A percentile compares a stretch with the other conserved stretches of the same genome.
Conservation (phyloP, 768 basidiomycete species). For the Kockovaella imperatae region DNA sequence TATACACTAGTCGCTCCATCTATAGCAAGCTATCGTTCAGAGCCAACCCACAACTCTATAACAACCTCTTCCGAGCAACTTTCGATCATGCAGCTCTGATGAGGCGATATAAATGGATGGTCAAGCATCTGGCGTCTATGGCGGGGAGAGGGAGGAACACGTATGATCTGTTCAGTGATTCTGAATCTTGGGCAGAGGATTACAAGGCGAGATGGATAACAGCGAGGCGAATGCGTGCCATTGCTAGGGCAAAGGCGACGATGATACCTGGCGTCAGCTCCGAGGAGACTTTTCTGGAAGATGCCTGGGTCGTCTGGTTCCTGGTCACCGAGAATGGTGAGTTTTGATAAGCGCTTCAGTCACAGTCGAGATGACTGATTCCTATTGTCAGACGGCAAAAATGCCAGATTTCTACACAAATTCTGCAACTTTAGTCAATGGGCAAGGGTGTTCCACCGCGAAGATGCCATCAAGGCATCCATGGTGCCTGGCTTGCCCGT, state of each 20-base stretch:
- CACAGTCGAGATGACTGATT: neutral
- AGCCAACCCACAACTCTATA: constrained; percentile 35
- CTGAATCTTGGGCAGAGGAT: constrained; percentile 32
- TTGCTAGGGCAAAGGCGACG: constrained; percentile 8
- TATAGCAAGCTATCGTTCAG: constrained; percentile 26
- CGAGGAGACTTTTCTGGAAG: constrained; percentile 13
- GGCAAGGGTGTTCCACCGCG: constrained; percentile 36
- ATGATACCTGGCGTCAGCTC: constrained; percentile 15
- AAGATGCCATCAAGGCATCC: constrained; percentile 39
- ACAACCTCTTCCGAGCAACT: constrained; percentile 29
- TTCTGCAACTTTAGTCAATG: constrained; percentile 33
- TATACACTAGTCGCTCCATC: constrained; percentile 17
- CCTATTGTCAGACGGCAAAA: constrained; percentile 30
- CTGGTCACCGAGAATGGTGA: constrained; percentile 41
- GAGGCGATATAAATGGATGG: constrained; percentile 34
- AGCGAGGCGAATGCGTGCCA: constrained; percentile 21
- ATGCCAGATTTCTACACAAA: constrained; percentile 27
- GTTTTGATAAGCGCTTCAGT: constrained; percentile 2
- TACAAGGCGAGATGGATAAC: constrained; percentile 32
- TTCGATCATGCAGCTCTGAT: constrained; percentile 36
- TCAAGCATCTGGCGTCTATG: constrained; percentile 5
- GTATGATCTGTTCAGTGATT: constrained; percentile 32
- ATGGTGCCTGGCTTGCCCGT: constrained; percentile 44
- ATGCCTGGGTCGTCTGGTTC: constrained; percentile 43
- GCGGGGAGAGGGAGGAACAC: constrained; percentile 10